phyloP scores from a whole-genome alignment of 352 stramenopile genomes.

The Phytopythium oedochilum region DNA sequence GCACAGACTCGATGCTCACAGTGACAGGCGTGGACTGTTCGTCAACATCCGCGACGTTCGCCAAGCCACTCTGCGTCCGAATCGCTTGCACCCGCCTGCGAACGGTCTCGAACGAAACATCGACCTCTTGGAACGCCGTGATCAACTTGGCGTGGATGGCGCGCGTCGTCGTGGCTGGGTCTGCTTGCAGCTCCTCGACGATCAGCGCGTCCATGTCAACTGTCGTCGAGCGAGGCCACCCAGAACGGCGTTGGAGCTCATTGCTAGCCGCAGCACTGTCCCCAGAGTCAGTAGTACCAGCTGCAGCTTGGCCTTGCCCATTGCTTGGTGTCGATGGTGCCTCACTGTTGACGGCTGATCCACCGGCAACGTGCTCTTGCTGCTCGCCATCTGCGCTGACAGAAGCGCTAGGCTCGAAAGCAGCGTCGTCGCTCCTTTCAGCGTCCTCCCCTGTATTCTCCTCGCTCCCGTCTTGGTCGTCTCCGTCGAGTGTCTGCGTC shows the following conservation, averaged over 20 bases:
- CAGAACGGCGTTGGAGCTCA: background rate
- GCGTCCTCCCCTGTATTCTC: background rate
- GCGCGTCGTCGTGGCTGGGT: background rate
- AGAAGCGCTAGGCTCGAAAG: background rate
- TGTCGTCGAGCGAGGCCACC: background rate
- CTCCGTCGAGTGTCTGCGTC: conserved; percentile 5
- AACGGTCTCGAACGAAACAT: background rate
- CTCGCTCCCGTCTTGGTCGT: background rate
- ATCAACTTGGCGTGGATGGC: background rate
- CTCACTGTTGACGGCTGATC: no score
- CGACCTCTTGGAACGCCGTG: background rate
- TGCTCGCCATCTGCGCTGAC: no score
- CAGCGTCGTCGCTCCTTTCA: background rate
- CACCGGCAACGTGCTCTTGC: no score
- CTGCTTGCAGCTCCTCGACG: background rate
- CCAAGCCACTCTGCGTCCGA: background rate
- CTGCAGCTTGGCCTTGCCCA: no score
- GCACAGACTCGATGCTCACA: background rate
- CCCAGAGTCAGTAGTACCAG: background rate
- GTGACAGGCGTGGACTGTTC: background rate
- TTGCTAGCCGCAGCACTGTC: background rate
- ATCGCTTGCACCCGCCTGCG: background rate
- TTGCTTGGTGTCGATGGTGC: no score
- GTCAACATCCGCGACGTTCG: background rate
- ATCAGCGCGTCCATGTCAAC: background rate